These are phyloP conservation scores for Candida sp. DNA, from an alignment of 1,139 yeast genomes.

Conservation along the genomic window DNA sequence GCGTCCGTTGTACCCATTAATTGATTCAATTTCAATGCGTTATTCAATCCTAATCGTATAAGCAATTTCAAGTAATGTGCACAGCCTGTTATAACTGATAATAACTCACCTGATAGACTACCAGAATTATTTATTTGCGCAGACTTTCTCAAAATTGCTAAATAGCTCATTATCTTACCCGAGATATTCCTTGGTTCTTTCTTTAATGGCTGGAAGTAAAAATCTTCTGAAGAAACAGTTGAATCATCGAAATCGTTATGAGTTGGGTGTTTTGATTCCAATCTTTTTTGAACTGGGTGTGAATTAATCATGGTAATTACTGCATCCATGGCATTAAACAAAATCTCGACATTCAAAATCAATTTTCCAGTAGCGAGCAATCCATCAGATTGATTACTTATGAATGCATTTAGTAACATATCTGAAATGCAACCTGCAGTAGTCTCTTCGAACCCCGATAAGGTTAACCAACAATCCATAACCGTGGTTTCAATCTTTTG, in stretches of 20 bases:
- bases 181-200: conserved; percentile 91
- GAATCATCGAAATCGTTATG: conserved; percentile 8
- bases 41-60: conserved; percentile 75
- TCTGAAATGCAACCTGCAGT: conserved; percentile 90
- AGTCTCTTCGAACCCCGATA: conserved; percentile 90
- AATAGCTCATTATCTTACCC: conserved; percentile 72
- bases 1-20: conserved; percentile 56
- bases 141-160: conserved; percentile 66
- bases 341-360: conserved; percentile 68
- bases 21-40: conserved; percentile 68
- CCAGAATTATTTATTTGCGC: conserved; percentile 51
- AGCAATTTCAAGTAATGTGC: conserved; percentile 90
- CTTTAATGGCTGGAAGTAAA: conserved; percentile 32
- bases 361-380: conserved; percentile 70
- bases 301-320: conserved; percentile 17
- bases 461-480: conserved; percentile 80
- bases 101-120: conserved; percentile 52
- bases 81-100: conserved; percentile 84
- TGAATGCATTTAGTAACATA: conserved; percentile 84
- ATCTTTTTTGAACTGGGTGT: conserved; percentile 5
- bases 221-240: conserved; percentile 7
- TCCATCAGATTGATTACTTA: conserved; percentile 71
- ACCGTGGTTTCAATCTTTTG: conserved; percentile 65
- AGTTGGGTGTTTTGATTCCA: conserved; percentile 2
- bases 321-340: conserved; percentile 74